phyloP scores from a whole-genome alignment of 345 rosid genomes.

The Geranium brycei region DNA sequence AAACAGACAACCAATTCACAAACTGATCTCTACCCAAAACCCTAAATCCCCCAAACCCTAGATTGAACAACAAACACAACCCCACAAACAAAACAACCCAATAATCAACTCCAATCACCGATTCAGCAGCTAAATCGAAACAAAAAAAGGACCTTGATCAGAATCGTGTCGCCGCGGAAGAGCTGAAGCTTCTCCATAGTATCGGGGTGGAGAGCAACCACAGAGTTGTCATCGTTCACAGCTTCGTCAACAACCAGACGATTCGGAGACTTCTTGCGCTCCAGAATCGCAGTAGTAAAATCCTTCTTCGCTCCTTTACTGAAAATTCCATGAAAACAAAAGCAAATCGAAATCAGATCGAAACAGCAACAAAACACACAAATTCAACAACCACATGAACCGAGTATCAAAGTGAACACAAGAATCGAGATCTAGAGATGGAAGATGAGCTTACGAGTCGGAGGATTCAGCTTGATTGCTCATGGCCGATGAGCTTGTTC shows the following conservation, averaged over 20 bases:
- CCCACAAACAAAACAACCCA: neutral
- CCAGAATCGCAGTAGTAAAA: conserved; percentile 81
- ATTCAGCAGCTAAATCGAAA: neutral
- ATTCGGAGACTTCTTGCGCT: conserved; percentile 78
- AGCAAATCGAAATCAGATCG: conserved; percentile 1
- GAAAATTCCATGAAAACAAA: conserved; percentile 5
- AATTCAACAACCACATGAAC: conserved; percentile 1
- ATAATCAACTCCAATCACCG: neutral
- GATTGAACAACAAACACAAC: neutral
- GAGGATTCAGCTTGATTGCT: too few relatives aligned
- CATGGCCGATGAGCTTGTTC: too few relatives aligned
- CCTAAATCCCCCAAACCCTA: neutral
- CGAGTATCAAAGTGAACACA: neutral
- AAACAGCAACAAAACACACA: too few relatives aligned
- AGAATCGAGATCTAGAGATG: neutral
- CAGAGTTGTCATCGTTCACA: conserved; percentile 84
- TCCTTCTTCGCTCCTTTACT: conserved; percentile 81
- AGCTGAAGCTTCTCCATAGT: conserved; percentile 99
- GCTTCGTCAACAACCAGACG: conserved; percentile 95
- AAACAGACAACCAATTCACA: neutral
- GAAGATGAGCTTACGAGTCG: too few relatives aligned
- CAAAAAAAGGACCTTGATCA: conserved; percentile 51
- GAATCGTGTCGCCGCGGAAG: conserved; percentile 86
- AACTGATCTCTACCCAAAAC: neutral
- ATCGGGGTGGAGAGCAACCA: conserved; percentile 70